Evolutionary conservation across 805 yeast species (phyloP).

Genomic region (Wickerhamiella lipophila): DNA sequence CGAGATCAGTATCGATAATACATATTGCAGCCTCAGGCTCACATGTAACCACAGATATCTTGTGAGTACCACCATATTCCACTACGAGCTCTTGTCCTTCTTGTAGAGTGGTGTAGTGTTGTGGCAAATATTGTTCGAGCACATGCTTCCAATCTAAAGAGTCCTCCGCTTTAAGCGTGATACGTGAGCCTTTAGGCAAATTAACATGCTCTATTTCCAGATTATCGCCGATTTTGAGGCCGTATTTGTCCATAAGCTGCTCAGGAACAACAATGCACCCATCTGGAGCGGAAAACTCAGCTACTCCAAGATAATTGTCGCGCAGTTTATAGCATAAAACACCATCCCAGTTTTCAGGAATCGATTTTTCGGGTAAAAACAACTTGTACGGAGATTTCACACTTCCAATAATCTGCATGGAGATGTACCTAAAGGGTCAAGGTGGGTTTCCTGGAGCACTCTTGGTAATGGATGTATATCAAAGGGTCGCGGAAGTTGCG

Average conservation of each 20-base stretch:
- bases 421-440: no score
- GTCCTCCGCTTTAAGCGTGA: conserved; percentile 33
- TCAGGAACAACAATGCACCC: conserved; percentile 31
- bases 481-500: conserved; percentile 7
- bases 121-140: conserved; percentile 39
- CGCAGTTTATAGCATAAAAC: not conserved
- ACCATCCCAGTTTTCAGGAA: conserved; percentile 7
- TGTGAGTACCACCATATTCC: conserved; percentile 22
- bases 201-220: conserved; percentile 23
- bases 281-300: conserved; percentile 37
- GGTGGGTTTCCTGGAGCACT: no score
- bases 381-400: not conserved
- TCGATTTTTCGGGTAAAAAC: conserved; percentile 3
- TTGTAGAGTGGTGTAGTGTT: conserved; percentile 39
- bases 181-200: conserved; percentile 38
- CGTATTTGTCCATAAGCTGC: conserved; percentile 27
- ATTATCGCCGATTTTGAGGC: conserved; percentile 16
- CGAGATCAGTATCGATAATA: conserved; percentile 46
- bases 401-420: conserved; percentile 1
- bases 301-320: conserved; percentile 30
- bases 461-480: conserved; percentile 9
- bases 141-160: conserved; percentile 40
- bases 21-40: conserved; percentile 35
- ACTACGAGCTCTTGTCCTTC: conserved; percentile 32
- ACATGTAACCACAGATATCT: conserved; percentile 30